phyloP scores from a whole-genome alignment of 306 rosid genomes.

The Vigna unguiculata region DNA sequence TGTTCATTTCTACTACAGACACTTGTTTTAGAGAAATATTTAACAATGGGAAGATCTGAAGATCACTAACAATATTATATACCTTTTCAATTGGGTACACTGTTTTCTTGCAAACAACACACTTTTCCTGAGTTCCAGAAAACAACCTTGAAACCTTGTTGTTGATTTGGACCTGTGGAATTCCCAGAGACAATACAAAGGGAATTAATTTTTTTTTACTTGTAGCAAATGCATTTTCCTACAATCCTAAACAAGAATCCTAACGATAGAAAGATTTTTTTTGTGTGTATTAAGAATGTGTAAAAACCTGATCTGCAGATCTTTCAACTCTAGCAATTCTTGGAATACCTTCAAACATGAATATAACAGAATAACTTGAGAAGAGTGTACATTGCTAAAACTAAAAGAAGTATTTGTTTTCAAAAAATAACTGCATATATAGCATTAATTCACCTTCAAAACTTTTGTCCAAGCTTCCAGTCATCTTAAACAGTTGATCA shows the following conservation, averaged over 20 bases:
- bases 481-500: conserved; percentile 88
- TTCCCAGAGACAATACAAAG: conserved; percentile 37
- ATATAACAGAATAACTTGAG: not conserved
- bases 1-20: not conserved
- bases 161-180: conserved; percentile 64
- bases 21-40: not conserved
- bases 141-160: conserved; percentile 77
- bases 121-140: conserved; percentile 93
- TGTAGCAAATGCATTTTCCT: conserved; percentile 18
- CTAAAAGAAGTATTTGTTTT: conserved; percentile 23
- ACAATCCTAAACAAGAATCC: conserved; percentile 5
- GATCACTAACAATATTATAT: conserved; percentile 3
- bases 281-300: conserved; percentile 13
- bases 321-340: conserved; percentile 69
- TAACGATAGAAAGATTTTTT: conserved; percentile 1
- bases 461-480: conserved; percentile 96
- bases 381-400: not conserved
- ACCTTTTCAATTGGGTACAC: conserved; percentile 97
- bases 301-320: conserved; percentile 71
- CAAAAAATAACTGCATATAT: conserved; percentile 11
- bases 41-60: not conserved
- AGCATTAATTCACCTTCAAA: conserved; percentile 71
- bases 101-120: conserved; percentile 83
- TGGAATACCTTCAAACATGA: conserved; percentile 63
- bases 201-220: not conserved